Percentiles rank a stretch among this genome's conserved stretches.
These are phyloP conservation scores for Thelonectria rubi DNA, from an alignment of 2,329 filamentous ascomycete species.

Conservation along the genomic window DNA sequence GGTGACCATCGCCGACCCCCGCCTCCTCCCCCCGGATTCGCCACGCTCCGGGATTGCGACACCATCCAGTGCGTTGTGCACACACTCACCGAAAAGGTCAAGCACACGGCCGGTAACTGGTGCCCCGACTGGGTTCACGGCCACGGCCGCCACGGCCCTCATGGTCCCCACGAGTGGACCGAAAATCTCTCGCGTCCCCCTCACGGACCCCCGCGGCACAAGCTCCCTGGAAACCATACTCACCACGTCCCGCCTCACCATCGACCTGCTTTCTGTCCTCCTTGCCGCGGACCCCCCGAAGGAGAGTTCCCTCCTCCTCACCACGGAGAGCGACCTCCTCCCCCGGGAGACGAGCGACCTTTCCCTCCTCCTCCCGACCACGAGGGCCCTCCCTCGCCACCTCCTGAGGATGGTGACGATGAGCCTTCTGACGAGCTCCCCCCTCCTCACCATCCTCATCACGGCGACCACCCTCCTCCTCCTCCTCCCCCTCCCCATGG, in stretches of 20 bases:
- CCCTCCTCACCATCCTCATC: constrained; percentile 18
- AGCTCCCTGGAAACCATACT: constrained; percentile 21
- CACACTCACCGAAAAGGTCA: constrained; percentile 51
- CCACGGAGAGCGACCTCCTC: not conserved
- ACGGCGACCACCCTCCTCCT: constrained; percentile 20
- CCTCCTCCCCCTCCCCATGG: constrained; percentile 11
- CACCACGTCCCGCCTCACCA: constrained; percentile 10
- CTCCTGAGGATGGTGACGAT: not conserved
- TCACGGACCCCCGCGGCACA: constrained; percentile 18
- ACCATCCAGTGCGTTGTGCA: constrained; percentile 52
- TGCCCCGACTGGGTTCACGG: constrained; percentile 30
- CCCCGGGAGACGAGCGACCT: not conserved
- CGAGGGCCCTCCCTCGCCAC: not conserved
- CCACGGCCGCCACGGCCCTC: constrained; percentile 5
- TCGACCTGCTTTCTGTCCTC: constrained; percentile 17
- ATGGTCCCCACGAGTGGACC: not conserved
- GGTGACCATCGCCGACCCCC: constrained; percentile 24
- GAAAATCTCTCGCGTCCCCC: not conserved
- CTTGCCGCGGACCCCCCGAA: constrained; percentile 15
- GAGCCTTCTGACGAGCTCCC: constrained; percentile 1
- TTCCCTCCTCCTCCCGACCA: not conserved
- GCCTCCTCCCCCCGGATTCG: constrained; percentile 35
- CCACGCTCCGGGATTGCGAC: constrained; percentile 32
- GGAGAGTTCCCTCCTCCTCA: not conserved
- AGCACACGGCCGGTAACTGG: constrained; percentile 41